A percentile compares a stretch with the other conserved stretches of the same genome.
phyloP scores from a whole-genome alignment of 176 grass and related monocot genomes.

The Carex parvula region DNA sequence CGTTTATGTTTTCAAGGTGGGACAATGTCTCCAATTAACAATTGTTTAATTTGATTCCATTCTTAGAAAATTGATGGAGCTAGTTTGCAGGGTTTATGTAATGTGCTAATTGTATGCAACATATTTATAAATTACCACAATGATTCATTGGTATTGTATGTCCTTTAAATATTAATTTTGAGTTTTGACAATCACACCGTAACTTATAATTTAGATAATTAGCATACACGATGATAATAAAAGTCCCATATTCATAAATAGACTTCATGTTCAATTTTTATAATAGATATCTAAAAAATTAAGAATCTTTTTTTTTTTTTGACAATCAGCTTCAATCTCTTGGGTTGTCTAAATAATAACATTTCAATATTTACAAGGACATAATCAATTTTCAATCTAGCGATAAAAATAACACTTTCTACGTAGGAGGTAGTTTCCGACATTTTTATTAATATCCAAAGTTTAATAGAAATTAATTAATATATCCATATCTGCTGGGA shows the following conservation, averaged over 20 bases:
- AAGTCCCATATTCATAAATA: neutral
- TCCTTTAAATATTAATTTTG: neutral
- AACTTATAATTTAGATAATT: neutral
- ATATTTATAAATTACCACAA: neutral
- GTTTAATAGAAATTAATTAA: too few relatives aligned
- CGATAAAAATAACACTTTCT: too few relatives aligned
- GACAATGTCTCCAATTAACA: neutral
- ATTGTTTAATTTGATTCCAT: neutral
- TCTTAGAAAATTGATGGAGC: constrained; percentile 6
- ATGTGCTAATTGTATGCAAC: neutral
- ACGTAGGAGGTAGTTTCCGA: too few relatives aligned
- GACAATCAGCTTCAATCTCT: neutral
- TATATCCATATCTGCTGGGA: too few relatives aligned
- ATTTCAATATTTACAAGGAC: neutral
- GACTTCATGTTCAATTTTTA: neutral
- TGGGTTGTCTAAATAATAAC: neutral
- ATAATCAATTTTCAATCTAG: too few relatives aligned
- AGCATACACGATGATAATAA: neutral
- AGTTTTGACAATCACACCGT: neutral
- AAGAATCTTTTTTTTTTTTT: too few relatives aligned
- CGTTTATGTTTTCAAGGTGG: constrained; percentile 19
- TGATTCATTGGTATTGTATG: neutral
- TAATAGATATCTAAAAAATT: neutral
- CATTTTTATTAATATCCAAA: too few relatives aligned
- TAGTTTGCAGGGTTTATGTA: neutral